Conservation (phyloP, 441 rosid species). For the Populus tomentosa region DNA sequence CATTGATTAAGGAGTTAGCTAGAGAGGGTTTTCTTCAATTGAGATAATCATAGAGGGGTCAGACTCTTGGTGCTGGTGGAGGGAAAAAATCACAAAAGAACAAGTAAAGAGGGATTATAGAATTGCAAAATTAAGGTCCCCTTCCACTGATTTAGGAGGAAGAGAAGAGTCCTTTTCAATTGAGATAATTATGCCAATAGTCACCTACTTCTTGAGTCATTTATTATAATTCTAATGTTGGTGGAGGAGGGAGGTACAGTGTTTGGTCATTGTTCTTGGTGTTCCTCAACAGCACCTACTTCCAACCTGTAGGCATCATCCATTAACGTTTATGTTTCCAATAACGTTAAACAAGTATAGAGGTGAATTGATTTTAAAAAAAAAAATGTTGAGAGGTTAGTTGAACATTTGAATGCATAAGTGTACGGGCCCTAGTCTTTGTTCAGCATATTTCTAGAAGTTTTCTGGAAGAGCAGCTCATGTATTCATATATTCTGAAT, state of each 20-base stretch:
- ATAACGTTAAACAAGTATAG: neutral
- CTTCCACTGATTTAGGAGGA: conserved; percentile 24
- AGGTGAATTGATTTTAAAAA: neutral
- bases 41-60: conserved; percentile 7
- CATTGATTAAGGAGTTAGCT: conserved; percentile 23
- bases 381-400: neutral
- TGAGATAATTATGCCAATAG: conserved; percentile 10
- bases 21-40: conserved; percentile 2
- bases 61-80: neutral
- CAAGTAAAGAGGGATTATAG: neutral
- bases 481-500: neutral
- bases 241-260: conserved; percentile 8
- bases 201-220: conserved; percentile 30
- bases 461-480: neutral
- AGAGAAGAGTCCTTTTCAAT: conserved; percentile 17
- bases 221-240: conserved; percentile 14
- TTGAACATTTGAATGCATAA: neutral
- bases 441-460: neutral
- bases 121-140: conserved; percentile 10
- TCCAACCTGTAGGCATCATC: conserved; percentile 30
- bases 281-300: conserved; percentile 6
- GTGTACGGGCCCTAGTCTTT: neutral
- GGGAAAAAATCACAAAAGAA: neutral
- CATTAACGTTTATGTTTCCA: neutral
- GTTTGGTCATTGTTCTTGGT: conserved; percentile 18